Evolutionary conservation across 805 yeast genomes (phyloP).

Genomic region (Metschnikowia similis): DNA sequence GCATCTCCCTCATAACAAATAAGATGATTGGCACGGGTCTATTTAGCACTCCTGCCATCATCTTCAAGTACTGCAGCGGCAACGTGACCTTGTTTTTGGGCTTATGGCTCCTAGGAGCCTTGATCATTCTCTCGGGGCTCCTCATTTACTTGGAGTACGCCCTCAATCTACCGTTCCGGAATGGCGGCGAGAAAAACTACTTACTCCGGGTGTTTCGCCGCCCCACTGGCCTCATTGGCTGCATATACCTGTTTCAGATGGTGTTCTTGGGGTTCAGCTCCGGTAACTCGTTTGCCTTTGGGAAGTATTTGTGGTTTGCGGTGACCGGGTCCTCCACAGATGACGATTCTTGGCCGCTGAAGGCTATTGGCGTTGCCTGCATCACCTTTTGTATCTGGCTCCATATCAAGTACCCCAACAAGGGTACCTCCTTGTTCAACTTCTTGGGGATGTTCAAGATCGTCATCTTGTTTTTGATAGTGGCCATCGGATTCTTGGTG

Average conservation of each 20-base stretch:
- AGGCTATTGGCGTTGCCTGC: constrained; percentile 47
- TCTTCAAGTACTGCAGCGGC: constrained; percentile 47
- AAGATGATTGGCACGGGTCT: constrained; percentile 75
- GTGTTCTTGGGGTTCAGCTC: constrained; percentile 60
- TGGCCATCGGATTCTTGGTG: constrained; percentile 44
- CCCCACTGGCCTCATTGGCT: constrained; percentile 35
- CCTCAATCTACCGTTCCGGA: constrained; percentile 36
- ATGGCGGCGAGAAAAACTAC: constrained; percentile 43
- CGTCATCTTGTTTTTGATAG: constrained; percentile 45
- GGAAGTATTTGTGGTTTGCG: constrained; percentile 49
- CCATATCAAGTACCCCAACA: constrained; percentile 46
- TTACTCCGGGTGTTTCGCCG: constrained; percentile 29
- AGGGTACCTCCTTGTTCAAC: constrained; percentile 50
- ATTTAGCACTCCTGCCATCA: constrained; percentile 63
- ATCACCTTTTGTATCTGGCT: constrained; percentile 44
- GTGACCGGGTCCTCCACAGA: constrained; percentile 23
- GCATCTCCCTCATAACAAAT: constrained; percentile 52
- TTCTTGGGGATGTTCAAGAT: constrained; percentile 53
- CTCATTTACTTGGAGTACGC: constrained; percentile 40
- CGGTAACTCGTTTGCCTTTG: constrained; percentile 63
- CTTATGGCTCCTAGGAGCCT: constrained; percentile 35
- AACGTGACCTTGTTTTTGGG: constrained; percentile 32
- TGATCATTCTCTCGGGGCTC: constrained; percentile 35
- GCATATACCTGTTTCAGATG: constrained; percentile 46
- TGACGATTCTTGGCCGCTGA: constrained; percentile 30